phyloP scores from a whole-genome alignment of 2,329 filamentous ascomycete genomes.

The Elsinoe necatrix region DNA sequence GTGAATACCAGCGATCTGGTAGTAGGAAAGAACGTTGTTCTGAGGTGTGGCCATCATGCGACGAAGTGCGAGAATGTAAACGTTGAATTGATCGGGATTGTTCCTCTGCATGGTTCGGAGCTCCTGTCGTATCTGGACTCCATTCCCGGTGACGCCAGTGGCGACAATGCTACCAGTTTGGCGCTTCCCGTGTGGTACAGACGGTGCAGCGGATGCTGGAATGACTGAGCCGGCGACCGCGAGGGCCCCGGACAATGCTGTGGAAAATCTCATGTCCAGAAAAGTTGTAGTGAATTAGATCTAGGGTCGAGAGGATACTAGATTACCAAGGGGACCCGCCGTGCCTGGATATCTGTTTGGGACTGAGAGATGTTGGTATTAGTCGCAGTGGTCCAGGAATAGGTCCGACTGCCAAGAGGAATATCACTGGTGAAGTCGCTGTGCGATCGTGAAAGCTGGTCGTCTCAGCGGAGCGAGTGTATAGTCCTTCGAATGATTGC shows the following conservation, averaged over 20 bases:
- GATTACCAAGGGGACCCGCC: slow-evolving; percentile 12
- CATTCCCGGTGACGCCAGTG: slow-evolving; percentile 27
- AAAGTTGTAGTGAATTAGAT: background rate
- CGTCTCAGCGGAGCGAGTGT: slow-evolving; percentile 3
- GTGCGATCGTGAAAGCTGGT: background rate
- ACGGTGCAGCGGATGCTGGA: background rate
- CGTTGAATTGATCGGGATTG: slow-evolving; percentile 57
- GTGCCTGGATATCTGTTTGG: background rate
- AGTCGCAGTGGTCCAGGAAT: slow-evolving; percentile 5
- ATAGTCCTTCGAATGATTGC: background rate
- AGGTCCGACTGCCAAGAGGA: slow-evolving; percentile 7
- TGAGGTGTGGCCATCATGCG: slow-evolving; percentile 63
- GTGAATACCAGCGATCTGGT: slow-evolving; percentile 73
- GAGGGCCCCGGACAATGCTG: slow-evolving; percentile 12
- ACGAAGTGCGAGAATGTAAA: slow-evolving; percentile 67
- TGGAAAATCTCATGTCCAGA: slow-evolving; percentile 14
- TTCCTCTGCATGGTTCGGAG: slow-evolving; percentile 58
- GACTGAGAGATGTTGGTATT: slow-evolving; percentile 9
- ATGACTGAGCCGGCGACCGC: slow-evolving; percentile 12
- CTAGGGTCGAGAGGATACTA: background rate
- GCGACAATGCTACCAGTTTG: slow-evolving; percentile 21
- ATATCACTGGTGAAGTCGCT: background rate
- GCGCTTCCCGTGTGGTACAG: background rate
- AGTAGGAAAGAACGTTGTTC: slow-evolving; percentile 60
- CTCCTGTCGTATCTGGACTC: slow-evolving; percentile 48